phyloP scores from a whole-genome alignment of 345 rosid species.

The Luvunga scandens region DNA sequence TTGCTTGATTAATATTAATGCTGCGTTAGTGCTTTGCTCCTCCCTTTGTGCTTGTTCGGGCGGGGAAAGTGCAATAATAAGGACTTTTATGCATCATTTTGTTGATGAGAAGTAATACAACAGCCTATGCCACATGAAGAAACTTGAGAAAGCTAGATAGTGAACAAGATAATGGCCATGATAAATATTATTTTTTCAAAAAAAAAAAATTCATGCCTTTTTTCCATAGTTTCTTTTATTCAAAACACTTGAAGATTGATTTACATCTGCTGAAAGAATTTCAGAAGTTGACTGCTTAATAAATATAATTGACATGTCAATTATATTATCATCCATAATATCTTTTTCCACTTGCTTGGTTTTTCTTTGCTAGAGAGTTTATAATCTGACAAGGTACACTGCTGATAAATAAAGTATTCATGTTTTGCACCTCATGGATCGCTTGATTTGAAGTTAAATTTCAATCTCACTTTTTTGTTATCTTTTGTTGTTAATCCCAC shows the following conservation, averaged over 20 bases:
- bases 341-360: background rate
- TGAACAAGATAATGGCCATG: background rate
- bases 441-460: no score
- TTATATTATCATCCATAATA: background rate
- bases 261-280: background rate
- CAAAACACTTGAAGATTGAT: background rate
- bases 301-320: background rate
- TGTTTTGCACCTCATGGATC: no score
- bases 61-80: background rate
- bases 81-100: background rate
- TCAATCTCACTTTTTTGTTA: no score
- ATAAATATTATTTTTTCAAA: background rate
- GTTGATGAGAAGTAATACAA: background rate
- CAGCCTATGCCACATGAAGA: background rate
- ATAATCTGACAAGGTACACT: background rate
- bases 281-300: background rate
- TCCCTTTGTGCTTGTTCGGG: background rate
- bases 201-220: background rate
- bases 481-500: background rate
- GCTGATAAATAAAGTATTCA: background rate
- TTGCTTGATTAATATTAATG: background rate
- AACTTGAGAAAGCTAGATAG: slow-evolving; percentile 1
- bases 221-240: background rate
- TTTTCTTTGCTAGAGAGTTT: background rate
- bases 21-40: background rate